Conservation (phyloP, 129 eudicot species). For the Lactuca sativa region DNA sequence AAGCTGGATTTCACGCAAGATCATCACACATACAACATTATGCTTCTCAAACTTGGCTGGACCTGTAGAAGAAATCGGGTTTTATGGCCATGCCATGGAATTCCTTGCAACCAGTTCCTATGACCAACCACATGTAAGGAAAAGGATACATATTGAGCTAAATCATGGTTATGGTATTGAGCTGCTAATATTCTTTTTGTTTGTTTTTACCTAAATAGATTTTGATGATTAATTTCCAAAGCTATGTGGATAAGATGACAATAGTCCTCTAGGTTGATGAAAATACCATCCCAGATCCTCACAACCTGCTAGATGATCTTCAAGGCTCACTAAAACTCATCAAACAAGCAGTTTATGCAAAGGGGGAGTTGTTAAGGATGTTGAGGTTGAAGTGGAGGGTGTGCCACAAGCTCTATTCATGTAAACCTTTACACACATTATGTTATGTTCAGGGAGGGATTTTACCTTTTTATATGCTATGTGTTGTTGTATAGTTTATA, state of each 20-base stretch:
- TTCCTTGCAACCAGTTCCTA: slow-evolving; percentile 49
- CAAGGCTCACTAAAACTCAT: slow-evolving; percentile 44
- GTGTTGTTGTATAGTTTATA: background rate
- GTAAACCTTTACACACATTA: background rate
- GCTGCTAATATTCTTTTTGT: background rate
- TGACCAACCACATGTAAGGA: slow-evolving; percentile 59
- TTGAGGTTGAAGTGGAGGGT: slow-evolving; percentile 27
- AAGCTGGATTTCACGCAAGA: slow-evolving; percentile 31
- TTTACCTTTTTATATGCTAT: background rate
- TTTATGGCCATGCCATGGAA: slow-evolving; percentile 51
- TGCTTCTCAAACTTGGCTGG: slow-evolving; percentile 64
- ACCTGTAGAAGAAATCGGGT: slow-evolving; percentile 52
- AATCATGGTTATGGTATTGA: too few species aligned
- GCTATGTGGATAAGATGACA: slow-evolving; percentile 52
- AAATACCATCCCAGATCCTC: slow-evolving; percentile 44
- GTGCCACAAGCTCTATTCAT: slow-evolving; percentile 8
- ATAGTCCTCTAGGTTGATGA: slow-evolving; percentile 46
- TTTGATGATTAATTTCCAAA: slow-evolving; percentile 55
- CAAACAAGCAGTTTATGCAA: slow-evolving; percentile 43
- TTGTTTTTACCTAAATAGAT: slow-evolving; percentile 36
- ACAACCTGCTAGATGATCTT: slow-evolving; percentile 41
- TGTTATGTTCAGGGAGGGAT: background rate
- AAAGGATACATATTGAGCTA: background rate
- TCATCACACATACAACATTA: slow-evolving; percentile 42
- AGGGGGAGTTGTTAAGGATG: too few species aligned